Base-by-base conservation (phyloP, 352 stramenopile species). In the Phytophthora tubulina region DNA sequence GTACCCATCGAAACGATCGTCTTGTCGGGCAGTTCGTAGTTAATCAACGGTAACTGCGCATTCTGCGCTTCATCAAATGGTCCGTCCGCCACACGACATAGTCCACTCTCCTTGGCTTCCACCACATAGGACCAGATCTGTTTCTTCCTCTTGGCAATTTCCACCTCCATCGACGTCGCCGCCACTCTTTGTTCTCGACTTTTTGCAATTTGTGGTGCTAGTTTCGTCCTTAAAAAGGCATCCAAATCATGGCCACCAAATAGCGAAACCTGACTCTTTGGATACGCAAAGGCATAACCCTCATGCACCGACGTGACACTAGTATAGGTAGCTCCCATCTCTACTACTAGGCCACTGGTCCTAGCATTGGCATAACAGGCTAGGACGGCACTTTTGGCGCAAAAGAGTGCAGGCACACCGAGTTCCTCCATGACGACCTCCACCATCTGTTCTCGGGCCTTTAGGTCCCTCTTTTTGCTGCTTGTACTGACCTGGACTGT, bases 341-440 rank as follows among this genome's bases (percentile, higher is more conserved):
- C 88, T 3, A 95, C 84, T 10, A 95, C 86, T 3, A 95, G 67
- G 1, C 88, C 88, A 65, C 80, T 95, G 21, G 88, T 96, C 41
- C 89, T 81, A 17, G 85, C 90, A 66, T 94, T 95, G 15, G 90
- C 86, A 62, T 95, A 97, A 52, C 88, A 95, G 14, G 86, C 82
- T 13, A 97, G 73, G 39, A 96, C 90, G 6, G 88, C 81, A 62
- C 85, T 91, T 63, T 97, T 97, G 59, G 90, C 82, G 41, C 86
- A 85, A 63, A 97, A 97, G 10, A 96, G 69, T 11, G 88, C 90
- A 2, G 88, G 85, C 51, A 88, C 60, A 2, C 86, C 81, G 5
- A 94, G 63, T 46, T 91, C 85, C 58, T 97, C 90, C 85, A 97
- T 94, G 14, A 96, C 78, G 48, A 95, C 79, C 73, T 97, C 88